These are phyloP conservation scores for Phaeodactylum tricornutum DNA, from an alignment of 108 stramenopile genomes.

Conservation along the genomic window DNA sequence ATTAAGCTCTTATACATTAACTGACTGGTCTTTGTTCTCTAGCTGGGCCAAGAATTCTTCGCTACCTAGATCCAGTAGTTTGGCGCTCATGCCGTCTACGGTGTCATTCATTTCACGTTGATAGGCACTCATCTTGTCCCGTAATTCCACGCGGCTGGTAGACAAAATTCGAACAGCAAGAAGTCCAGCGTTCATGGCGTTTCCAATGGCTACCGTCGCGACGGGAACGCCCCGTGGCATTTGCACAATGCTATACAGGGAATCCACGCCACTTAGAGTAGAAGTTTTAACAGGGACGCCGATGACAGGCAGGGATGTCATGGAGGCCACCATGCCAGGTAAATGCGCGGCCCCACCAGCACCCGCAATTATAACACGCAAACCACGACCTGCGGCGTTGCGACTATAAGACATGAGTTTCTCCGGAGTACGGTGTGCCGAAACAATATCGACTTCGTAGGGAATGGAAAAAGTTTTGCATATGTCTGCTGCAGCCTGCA, in stretches of 20 bases:
- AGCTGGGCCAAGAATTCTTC: conserved; percentile 75
- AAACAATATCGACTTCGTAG: conserved; percentile 96
- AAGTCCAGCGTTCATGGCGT: conserved; percentile 95
- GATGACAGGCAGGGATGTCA: conserved; percentile 95
- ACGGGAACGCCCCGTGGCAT: conserved; percentile 99
- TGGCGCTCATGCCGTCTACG: conserved; percentile 56
- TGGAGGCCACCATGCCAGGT: conserved; percentile 97
- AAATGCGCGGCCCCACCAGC: conserved; percentile 99
- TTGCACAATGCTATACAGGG: conserved; percentile 95
- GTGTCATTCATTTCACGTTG: conserved; percentile 68
- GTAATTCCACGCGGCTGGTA: conserved; percentile 56
- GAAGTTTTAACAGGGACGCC: conserved; percentile 98
- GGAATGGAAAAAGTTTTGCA: conserved; percentile 82
- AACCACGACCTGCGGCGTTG: conserved; percentile 75
- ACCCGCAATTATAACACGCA: conserved; percentile 93
- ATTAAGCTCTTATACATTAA: conserved; percentile 84
- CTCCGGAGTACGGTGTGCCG: conserved; percentile 96
- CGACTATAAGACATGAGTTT: conserved; percentile 87
- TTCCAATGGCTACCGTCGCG: conserved; percentile 99
- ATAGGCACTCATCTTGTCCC: conserved; percentile 72
- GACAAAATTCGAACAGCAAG: conserved; percentile 91
- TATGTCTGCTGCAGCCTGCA: conserved; percentile 87
- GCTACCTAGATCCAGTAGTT: conserved; percentile 52
- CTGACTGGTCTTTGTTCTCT: conserved; percentile 69
- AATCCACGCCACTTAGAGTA: conserved; percentile 94